A percentile compares a stretch with the other conserved stretches of the same genome.
These are phyloP conservation scores for Collybia sordida DNA, from an alignment of 768 basidiomycete species.

Conservation along the genomic window DNA sequence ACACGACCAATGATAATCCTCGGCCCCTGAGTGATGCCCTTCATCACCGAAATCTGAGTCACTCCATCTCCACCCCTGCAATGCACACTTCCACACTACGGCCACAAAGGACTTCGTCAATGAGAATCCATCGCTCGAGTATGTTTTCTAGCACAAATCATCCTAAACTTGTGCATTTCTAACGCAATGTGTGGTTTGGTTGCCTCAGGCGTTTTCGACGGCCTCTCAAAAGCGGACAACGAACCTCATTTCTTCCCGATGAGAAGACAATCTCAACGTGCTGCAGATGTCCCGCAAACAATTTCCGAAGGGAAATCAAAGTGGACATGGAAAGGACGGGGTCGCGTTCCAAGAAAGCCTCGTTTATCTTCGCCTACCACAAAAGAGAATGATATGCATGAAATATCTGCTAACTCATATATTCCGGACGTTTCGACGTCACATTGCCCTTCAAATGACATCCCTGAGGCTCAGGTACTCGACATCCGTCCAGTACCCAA, in stretches of 20 bases:
- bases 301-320: background rate
- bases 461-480: background rate
- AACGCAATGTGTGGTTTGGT: no score
- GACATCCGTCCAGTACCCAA: slow-evolving; percentile 8
- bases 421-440: background rate
- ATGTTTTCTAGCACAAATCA: background rate
- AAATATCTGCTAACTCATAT: background rate
- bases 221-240: background rate
- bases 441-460: no score
- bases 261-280: no score
- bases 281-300: no score
- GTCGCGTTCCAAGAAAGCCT: no score
- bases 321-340: slow-evolving; percentile 8
- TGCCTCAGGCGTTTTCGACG: no score
- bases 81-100: no score
- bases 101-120: background rate
- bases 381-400: no score
- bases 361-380: no score
- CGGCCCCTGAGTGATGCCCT: background rate
- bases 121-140: slow-evolving; percentile 4
- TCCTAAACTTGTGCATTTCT: no score
- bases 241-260: background rate
- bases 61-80: slow-evolving; percentile 11
- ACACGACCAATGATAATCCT: background rate
- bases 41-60: slow-evolving; percentile 8